Evolutionary conservation across 129 eudicot genomes (phyloP), one percentile per base, ranked within the genome.

Genomic region (Helichrysum umbraculigerum): DNA sequence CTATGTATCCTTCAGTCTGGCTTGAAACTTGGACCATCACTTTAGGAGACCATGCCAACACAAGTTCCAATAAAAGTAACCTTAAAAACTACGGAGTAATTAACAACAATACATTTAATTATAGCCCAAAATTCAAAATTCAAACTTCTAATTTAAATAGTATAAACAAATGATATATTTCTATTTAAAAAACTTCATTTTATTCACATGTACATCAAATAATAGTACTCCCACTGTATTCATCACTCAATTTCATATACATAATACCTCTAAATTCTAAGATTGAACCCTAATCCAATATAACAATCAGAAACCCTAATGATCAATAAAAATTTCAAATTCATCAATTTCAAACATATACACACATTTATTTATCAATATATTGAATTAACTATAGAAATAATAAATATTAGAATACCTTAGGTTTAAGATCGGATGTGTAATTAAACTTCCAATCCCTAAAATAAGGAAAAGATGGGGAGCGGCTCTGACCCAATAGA

Each of bases 361-460:
- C 1, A 37, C 14, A 41, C 54, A 66, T 30, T 47, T n/a, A 57
- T 57, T 47, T 29, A 57, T 57, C 1, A 1, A 57, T 16, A 57
- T 2, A 16, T 57, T 57, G 12, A 57, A 19, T 47, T 12, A 20
- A 20, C 2, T n/a, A 20, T 25, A 6, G 29, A 57, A 19, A 57
- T 0, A 56, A 14, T 4, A 47, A 44, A 47, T 47, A 60, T 60
- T 12, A 8, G n/a, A 25, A 16, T 33, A 82, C 86, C 86, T 82
- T 82, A 57, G 86, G 86, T 7, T 82, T 82, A 30, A 77, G 85
- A 77, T 77, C 82, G 51, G 82, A 59, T 10, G 44, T 39, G 50
- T 66, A 57, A 73, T 67, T 22, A 30, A 82, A 82, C 2, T 77
- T 82, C 86, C 86, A 82, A 73, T 77, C 82, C 56, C 86, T 73